Conservation (phyloP, 1,284 basidiomycete genomes). For the Anthracocystis walkeri region DNA sequence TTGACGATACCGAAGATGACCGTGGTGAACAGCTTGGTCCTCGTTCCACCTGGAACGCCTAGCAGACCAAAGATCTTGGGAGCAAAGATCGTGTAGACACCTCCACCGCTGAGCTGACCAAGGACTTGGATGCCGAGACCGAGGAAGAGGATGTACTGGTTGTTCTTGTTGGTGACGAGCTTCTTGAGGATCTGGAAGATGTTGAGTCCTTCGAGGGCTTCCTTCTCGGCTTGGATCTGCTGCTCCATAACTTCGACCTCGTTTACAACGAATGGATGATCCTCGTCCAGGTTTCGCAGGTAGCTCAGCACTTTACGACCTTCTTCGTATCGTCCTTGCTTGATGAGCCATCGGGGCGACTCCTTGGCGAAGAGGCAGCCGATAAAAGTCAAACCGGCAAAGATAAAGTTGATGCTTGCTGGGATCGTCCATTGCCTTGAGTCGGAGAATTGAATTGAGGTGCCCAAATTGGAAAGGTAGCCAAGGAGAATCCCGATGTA, state of each 20-base stretch:
- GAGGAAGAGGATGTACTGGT: conserved; percentile 50
- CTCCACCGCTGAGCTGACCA: conserved; percentile 55
- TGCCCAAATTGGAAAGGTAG: conserved; percentile 43
- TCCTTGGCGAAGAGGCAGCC: conserved; percentile 48
- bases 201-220: conserved; percentile 36
- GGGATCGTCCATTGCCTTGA: conserved; percentile 50
- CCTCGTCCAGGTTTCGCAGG: conserved; percentile 45
- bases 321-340: conserved; percentile 45
- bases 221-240: conserved; percentile 40
- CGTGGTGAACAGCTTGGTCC: conserved; percentile 51
- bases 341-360: conserved; percentile 58
- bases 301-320: conserved; percentile 46
- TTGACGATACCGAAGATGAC: conserved; percentile 58
- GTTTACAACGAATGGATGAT: conserved; percentile 41
- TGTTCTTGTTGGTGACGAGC: conserved; percentile 47
- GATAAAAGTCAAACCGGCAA: conserved; percentile 49
- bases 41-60: conserved; percentile 43
- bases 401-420: conserved; percentile 55
- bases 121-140: conserved; percentile 56
- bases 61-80: conserved; percentile 53
- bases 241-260: conserved; percentile 51
- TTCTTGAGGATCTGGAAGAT: conserved; percentile 45
- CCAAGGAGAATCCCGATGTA: conserved; percentile 51
- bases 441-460: conserved; percentile 18
- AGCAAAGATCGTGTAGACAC: conserved; percentile 53